Evolutionary conservation across 2,329 filamentous ascomycete species (phyloP), one percentile per base, ranked within the genome.

Genomic region (Calonectria hongkongensis): DNA sequence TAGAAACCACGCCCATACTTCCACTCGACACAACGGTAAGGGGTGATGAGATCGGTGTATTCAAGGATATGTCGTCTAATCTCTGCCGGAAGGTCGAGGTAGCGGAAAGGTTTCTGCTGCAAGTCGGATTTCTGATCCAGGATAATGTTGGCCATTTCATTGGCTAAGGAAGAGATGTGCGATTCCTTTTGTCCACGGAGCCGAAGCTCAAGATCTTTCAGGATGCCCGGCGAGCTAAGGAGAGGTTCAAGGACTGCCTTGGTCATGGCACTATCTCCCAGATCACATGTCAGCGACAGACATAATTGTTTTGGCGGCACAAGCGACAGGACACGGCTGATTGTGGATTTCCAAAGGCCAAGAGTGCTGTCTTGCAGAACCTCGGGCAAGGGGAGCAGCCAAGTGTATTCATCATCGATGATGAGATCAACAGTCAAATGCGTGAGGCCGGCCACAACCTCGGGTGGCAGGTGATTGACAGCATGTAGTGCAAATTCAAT

Each of bases 21-120:
- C 54, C 54, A 60, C 21, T 41, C 21, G 6, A 60, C 36, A 8
- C 21, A 12, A 21, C 54, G 15, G 13, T 18, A 4, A 4, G 54
- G 54, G 1, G 54, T 41, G 2, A 60, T 33, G 3, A 60, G 54
- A 16, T 41, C 54, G 15, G 54, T 60, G 81, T 98, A 99, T 74
- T 94, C 90, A 10, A 98, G 88, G 96, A 99, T 98, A 80, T 98
- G 93, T 70, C 93, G 91, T 7, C 97, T 92, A 25, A 98, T 84
- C 36, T 89, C 89, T 3, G 95, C 94, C 74, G 98, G 96, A 75
- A 98, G 95, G 15, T 90, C 87, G 0, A 60, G 30, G 27, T 41
- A 60, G 36, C 33, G 54, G n/a, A 60, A 60, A 15, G 33, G 21
- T 9, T 41, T n/a, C 30, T 21, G 56, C 12, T 9, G 18, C 33